Base-by-base conservation (phyloP, 805 yeast genomes). In the Hanseniaspora hatyaiensis region DNA sequence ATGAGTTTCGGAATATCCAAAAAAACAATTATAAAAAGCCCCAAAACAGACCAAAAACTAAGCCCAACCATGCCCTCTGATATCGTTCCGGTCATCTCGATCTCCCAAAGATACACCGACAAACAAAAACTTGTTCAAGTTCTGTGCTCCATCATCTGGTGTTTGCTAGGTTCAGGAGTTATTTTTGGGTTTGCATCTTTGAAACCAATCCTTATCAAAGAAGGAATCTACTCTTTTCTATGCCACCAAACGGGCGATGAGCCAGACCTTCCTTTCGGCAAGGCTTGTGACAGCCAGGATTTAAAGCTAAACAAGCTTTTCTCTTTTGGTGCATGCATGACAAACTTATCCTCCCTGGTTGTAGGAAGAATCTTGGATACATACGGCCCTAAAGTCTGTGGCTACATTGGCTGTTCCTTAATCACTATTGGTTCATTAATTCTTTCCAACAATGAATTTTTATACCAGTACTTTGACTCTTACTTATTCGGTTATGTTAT, bases 121-220 rank as follows among this genome's bases (percentile, higher is more conserved):
- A 45, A 45, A 24, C 49, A 45, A 31, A 45, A 45, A 28, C 37
- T 42, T 13, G 34, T 70, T 2, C 94, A 86, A 60, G 72, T 83
- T 9, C 40, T 59, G 1, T 83, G 95, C 63, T 88, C 96, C 24
- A 74, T 85, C 15, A 48, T 70, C 0, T 88, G 95, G 95, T 89
- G 96, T 65, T 65, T 88, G 12, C 68, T 85, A 32, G 86, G 95
- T 0, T 96, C 95, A 0, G 97, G 96, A 5, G 86, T 94, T 1
- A 79, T 88, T 12, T 88, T 88, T 69, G 97, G 97, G 3, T 88
- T 88, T 67, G 96, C 96, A 20, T 96, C 97, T 3, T 67, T 88
- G 47, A 89, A 89, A 59, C 94, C 94, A 5, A 75, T 88, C 9
- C 65, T 89, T 37, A 72, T 86, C 16, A 61, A 69, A 8, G 88